These are phyloP conservation scores for Cladorrhinum sp. DNA, from an alignment of 2,329 filamentous ascomycete species.

Conservation along the genomic window DNA sequence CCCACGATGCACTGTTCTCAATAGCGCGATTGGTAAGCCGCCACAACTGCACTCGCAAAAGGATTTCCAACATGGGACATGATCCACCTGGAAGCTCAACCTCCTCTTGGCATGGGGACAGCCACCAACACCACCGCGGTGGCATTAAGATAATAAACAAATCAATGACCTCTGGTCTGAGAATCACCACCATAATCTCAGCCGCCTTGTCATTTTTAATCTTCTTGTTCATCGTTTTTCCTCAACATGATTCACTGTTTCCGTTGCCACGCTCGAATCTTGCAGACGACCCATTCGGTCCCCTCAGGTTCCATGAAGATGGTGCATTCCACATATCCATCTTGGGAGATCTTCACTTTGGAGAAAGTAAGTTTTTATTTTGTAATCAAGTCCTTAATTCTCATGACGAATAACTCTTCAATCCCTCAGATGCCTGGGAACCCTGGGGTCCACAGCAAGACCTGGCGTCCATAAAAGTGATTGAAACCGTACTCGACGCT, in stretches of 20 bases:
- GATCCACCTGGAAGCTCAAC: neutral
- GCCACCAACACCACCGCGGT: neutral
- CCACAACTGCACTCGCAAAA: neutral
- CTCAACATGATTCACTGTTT: neutral
- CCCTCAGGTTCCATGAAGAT: conserved; percentile 37
- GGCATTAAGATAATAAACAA: neutral
- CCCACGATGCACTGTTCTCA: neutral
- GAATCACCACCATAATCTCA: neutral
- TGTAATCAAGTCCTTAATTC: too few species aligned
- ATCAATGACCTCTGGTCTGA: neutral
- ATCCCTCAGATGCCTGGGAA: conserved; percentile 40
- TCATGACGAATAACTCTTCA: neutral
- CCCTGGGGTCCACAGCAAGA: conserved; percentile 39
- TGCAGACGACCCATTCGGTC: neutral
- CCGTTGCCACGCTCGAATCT: neutral
- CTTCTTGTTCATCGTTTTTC: neutral
- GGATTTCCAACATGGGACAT: neutral
- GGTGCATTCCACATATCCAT: conserved; percentile 55
- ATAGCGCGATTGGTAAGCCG: neutral
- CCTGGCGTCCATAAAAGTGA: conserved; percentile 34
- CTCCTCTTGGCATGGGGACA: neutral
- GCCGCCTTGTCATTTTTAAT: neutral
- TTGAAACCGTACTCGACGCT: conserved; percentile 34
- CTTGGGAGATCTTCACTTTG: conserved; percentile 70
- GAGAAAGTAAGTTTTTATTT: conserved; percentile 52